A percentile compares a stretch with the other conserved stretches of the same genome.
phyloP scores from a whole-genome alignment of 176 grass and related monocot species.

The Melocanna baccifera region DNA sequence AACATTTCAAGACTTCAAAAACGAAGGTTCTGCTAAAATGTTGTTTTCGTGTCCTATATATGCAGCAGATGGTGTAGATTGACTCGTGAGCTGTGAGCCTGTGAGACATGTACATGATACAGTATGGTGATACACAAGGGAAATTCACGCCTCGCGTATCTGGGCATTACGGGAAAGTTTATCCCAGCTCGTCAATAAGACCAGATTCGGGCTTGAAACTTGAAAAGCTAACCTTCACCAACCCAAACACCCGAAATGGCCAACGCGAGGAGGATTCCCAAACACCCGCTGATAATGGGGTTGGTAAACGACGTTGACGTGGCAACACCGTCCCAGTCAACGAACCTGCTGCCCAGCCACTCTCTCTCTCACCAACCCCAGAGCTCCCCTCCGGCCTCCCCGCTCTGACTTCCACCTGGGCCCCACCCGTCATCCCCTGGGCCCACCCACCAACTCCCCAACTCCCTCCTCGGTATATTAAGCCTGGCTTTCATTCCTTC shows the following conservation, averaged over 20 bases:
- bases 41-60: too few species aligned
- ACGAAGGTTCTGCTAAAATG: too few species aligned
- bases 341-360: conserved; percentile 1
- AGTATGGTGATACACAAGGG: background rate
- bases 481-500: conserved; percentile 19
- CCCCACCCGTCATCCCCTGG: background rate
- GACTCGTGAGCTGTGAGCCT: background rate
- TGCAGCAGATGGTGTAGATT: background rate
- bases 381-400: background rate
- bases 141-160: background rate
- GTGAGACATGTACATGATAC: background rate
- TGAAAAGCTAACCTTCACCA: background rate
- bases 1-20: background rate
- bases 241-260: background rate
- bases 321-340: conserved; percentile 25
- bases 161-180: background rate
- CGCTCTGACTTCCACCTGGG: background rate
- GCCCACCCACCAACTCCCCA: conserved; percentile 30
- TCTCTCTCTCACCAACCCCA: conserved; percentile 38
- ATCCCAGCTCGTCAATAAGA: background rate
- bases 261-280: background rate
- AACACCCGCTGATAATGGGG: background rate
- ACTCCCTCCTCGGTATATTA: conserved; percentile 24
- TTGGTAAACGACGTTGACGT: conserved; percentile 47
- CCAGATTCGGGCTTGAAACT: background rate